Evolutionary conservation across 2,329 filamentous ascomycete genomes (phyloP).

Genomic region (Neophaeococcomyces aloes): DNA sequence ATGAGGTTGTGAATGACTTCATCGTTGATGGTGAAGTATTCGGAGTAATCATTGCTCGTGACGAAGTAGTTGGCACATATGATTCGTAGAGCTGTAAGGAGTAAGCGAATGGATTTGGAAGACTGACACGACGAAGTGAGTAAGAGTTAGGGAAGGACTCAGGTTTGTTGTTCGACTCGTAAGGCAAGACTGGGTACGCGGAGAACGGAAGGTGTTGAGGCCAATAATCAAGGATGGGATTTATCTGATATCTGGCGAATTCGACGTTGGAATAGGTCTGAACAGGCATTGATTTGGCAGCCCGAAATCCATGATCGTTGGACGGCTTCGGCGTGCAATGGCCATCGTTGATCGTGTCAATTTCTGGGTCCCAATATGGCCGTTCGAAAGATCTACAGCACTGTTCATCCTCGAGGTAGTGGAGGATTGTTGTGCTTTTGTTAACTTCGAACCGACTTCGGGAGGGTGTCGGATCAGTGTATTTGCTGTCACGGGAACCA

Average conservation of each 20-base stretch:
- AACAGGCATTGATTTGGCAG: not conserved
- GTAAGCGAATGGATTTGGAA: constrained; percentile 1
- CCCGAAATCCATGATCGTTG: too few relatives aligned
- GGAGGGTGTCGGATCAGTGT: not conserved
- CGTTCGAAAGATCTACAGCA: not conserved
- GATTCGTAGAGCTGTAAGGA: constrained; percentile 8
- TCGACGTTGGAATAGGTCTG: not conserved
- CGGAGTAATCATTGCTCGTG: not conserved
- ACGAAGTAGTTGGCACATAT: not conserved
- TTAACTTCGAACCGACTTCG: too few relatives aligned
- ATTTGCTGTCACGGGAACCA: not conserved
- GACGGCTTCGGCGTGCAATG: not conserved
- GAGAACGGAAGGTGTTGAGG: constrained; percentile 3
- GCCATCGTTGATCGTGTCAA: not conserved
- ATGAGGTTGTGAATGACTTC: not conserved
- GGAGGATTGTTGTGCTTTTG: not conserved
- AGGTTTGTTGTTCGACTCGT: not conserved
- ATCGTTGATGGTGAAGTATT: not conserved
- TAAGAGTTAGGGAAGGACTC: too few relatives aligned
- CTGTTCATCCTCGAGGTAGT: not conserved
- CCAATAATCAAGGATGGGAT: not conserved
- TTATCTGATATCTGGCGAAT: too few relatives aligned
- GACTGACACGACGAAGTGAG: not conserved
- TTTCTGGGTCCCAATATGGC: not conserved
- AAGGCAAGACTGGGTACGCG: not conserved